Conservation (phyloP, 108 stramenopile species). For the Pseudonitzschia multiseries region DNA sequence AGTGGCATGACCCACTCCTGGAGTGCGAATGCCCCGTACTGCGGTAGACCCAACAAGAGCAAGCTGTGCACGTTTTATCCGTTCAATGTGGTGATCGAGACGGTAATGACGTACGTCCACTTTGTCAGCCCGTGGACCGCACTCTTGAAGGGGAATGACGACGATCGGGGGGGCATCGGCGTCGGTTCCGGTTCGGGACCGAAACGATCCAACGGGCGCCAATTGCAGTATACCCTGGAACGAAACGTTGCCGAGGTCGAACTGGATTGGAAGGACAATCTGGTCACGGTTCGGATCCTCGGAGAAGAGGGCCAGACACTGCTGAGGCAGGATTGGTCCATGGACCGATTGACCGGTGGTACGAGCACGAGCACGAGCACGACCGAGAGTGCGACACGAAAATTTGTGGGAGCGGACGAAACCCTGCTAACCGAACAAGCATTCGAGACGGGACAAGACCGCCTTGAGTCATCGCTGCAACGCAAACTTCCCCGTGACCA, state of each 20-base stretch:
- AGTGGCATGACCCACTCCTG: conserved; percentile 84
- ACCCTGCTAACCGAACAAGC: conserved; percentile 15
- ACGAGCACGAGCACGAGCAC: neutral
- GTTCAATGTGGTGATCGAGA: conserved; percentile 13
- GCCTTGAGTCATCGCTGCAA: neutral
- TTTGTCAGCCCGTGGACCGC: conserved; percentile 45
- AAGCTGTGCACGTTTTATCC: conserved; percentile 19
- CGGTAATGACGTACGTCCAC: conserved; percentile 40
- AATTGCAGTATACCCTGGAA: conserved; percentile 58
- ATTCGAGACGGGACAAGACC: conserved; percentile 10
- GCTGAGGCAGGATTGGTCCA: conserved; percentile 22
- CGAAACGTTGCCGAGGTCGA: conserved; percentile 81
- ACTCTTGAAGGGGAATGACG: conserved; percentile 24
- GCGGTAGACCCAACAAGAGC: conserved; percentile 40
- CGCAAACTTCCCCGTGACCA: neutral
- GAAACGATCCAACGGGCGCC: neutral
- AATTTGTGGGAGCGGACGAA: no score
- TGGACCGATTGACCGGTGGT: conserved; percentile 25
- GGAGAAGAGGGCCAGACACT: conserved; percentile 27
- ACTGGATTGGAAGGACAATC: conserved; percentile 56
- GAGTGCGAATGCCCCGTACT: conserved; percentile 45
- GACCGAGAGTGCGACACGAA: neutral
- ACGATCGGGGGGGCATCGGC: neutral
- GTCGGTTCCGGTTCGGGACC: neutral
- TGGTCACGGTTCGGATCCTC: conserved; percentile 31